These are phyloP conservation scores for Mycena metata DNA, from an alignment of 768 basidiomycete genomes.

Conservation along the genomic window DNA sequence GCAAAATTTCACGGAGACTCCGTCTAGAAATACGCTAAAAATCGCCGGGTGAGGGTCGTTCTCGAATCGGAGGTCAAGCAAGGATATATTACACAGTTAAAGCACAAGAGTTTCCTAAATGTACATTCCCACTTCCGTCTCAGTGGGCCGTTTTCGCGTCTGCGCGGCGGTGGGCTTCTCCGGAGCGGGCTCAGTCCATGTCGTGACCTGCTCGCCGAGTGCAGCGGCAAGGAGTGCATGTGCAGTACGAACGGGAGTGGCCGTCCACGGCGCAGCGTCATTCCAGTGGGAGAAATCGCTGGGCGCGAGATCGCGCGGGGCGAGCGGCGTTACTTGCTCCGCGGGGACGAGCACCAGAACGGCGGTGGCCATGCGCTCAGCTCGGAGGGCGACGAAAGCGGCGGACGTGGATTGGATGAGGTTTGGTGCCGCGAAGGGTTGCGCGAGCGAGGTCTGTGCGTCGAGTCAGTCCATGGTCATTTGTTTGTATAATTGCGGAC, in stretches of 20 bases:
- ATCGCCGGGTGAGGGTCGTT: no score
- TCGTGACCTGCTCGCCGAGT: slow-evolving; percentile 44
- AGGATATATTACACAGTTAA: no score
- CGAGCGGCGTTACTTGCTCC: slow-evolving; percentile 55
- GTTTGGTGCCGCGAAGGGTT: slow-evolving; percentile 68
- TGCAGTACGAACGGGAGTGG: slow-evolving; percentile 48
- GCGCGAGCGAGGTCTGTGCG: slow-evolving; percentile 49
- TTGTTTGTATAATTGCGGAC: slow-evolving; percentile 19
- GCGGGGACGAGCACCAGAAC: slow-evolving; percentile 65
- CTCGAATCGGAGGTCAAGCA: no score
- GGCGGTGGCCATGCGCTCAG: slow-evolving; percentile 38
- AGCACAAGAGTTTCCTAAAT: slow-evolving; percentile 8
- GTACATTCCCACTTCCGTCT: slow-evolving; percentile 23
- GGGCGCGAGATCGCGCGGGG: slow-evolving; percentile 55
- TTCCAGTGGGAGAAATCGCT: slow-evolving; percentile 50
- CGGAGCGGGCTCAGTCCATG: slow-evolving; percentile 20
- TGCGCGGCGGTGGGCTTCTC: slow-evolving; percentile 15
- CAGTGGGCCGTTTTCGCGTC: slow-evolving; percentile 25
- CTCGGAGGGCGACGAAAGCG: slow-evolving; percentile 60
- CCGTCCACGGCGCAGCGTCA: slow-evolving; percentile 53
- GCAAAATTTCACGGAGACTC: no score
- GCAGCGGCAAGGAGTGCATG: slow-evolving; percentile 54
- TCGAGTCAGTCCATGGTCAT: not conserved
- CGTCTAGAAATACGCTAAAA: no score
- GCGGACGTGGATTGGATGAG: slow-evolving; percentile 68